Base-by-base conservation (phyloP, 805 yeast species). In the Candida hispaniensis region DNA sequence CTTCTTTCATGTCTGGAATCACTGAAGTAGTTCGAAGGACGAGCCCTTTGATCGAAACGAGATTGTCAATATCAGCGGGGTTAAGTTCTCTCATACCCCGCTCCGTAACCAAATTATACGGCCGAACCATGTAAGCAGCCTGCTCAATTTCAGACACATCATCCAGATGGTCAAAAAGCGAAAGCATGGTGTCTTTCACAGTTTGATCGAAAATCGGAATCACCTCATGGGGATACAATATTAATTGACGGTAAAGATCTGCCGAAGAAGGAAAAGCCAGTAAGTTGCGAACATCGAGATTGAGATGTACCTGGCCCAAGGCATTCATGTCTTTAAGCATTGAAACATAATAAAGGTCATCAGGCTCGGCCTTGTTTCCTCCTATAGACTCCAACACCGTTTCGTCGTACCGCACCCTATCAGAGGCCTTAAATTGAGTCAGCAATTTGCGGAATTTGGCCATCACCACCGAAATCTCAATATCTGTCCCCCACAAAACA, bases 401-500 rank as follows among this genome's bases (percentile, higher is more conserved):
- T 39, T 61, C 69, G 30, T 57, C 60, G 28, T 69, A 75, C 41
- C 65, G 53, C 47, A 70, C 71, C 41, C 96, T 68, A 56, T 80
- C 75, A 50, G 75, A 79, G 59, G 69, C 61, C 53, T 83, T 80
- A 64, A 85, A 91, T 15, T 78, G 71, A 76, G 79, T 75, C 48
- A 91, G 60, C 46, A 91, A 91, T 44, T 75, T 75, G 44, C 93
- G 67, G 60, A 91, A 88, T 33, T 71, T 67, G 46, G 73, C 78
- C 22, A 80, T 69, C 47, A 91, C 77, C 51, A 91, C 95, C 50
- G 75, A 81, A 50, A 91, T 86, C 30, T 93, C 79, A 16, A 91
- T 94, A 52, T 88, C 85, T 1, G 98, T 91, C 58, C 98, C 98
- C 98, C 98, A 91, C 50, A 91, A 88, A 36, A 91, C 94, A 49